Percentiles rank a stretch among this genome's conserved stretches.
These are phyloP conservation scores for Quercus parvula DNA, from an alignment of 306 rosid genomes.

Conservation along the genomic window DNA sequence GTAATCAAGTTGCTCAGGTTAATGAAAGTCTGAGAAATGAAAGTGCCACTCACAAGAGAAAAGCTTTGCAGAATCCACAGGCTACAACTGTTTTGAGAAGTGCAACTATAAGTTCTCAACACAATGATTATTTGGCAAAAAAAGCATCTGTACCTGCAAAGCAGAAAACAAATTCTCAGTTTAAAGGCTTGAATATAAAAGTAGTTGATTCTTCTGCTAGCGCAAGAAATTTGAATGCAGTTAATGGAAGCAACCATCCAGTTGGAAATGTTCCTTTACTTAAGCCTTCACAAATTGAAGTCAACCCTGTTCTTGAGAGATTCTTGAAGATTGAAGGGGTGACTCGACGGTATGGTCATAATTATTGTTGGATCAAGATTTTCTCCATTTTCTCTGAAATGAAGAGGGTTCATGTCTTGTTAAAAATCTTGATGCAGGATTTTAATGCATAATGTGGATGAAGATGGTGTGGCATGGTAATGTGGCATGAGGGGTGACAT, in stretches of 20 bases:
- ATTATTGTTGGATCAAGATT: neutral
- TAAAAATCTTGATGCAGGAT: too few relatives aligned
- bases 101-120: slow-evolving; percentile 9
- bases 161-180: slow-evolving; percentile 8
- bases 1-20: slow-evolving; percentile 3
- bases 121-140: slow-evolving; percentile 8
- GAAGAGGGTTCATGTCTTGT: too few relatives aligned
- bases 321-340: slow-evolving; percentile 16
- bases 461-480: too few relatives aligned
- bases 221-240: neutral
- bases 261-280: neutral
- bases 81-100: slow-evolving; percentile 6
- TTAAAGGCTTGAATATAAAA: slow-evolving; percentile 14
- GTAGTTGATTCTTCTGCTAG: slow-evolving; percentile 8
- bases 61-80: neutral
- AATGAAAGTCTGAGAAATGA: neutral
- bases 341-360: slow-evolving; percentile 24
- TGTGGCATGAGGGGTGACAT: too few relatives aligned
- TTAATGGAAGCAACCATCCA: neutral
- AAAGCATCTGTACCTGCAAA: neutral
- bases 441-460: too few relatives aligned
- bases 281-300: slow-evolving; percentile 10
- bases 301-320: slow-evolving; percentile 1
- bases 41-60: slow-evolving; percentile 18
- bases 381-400: too few relatives aligned